Percentiles rank a stretch among this genome's conserved stretches.
Conservation (phyloP, 805 yeast species). For the Pichia eremophila region DNA sequence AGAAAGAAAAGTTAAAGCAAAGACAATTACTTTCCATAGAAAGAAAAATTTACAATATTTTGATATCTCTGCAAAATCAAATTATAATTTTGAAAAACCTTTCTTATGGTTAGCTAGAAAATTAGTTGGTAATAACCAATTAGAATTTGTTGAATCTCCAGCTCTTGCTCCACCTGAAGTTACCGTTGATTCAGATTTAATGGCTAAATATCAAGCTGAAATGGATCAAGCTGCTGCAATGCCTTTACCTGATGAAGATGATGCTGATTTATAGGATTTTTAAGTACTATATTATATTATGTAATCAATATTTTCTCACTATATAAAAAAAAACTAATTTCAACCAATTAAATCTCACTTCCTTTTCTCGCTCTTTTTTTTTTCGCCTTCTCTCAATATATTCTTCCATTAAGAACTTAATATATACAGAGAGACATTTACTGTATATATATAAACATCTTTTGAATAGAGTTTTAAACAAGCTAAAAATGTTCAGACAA, state of each 20-base stretch:
- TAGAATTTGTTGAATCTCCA: constrained; percentile 98
- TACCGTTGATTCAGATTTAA: constrained; percentile 88
- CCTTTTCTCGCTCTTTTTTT: not conserved
- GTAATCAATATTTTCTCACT: not conserved
- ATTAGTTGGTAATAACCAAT: constrained; percentile 94
- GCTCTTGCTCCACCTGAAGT: constrained; percentile 99
- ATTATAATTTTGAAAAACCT: constrained; percentile 99
- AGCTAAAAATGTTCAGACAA: constrained; percentile 13
- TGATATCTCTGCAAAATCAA: constrained; percentile 98
- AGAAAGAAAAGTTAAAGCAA: constrained; percentile 99
- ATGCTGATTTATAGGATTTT: constrained; percentile 96
- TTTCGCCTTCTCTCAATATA: not conserved
- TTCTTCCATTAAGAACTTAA: no score
- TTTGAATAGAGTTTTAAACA: no score
- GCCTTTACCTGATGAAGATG: constrained; percentile 99
- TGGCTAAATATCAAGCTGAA: constrained; percentile 98
- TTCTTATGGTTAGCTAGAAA: constrained; percentile 99
- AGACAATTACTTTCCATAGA: constrained; percentile 99
- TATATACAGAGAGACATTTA: no score
- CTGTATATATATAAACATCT: no score
- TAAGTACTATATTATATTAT: no score
- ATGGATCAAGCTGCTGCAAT: constrained; percentile 99
- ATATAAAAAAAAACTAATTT: no score
- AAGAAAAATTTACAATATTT: constrained; percentile 99
- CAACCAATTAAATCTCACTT: no score